Evolutionary conservation across 2,329 filamentous ascomycete species (phyloP).

Genomic region (Thelonectria blattea): DNA sequence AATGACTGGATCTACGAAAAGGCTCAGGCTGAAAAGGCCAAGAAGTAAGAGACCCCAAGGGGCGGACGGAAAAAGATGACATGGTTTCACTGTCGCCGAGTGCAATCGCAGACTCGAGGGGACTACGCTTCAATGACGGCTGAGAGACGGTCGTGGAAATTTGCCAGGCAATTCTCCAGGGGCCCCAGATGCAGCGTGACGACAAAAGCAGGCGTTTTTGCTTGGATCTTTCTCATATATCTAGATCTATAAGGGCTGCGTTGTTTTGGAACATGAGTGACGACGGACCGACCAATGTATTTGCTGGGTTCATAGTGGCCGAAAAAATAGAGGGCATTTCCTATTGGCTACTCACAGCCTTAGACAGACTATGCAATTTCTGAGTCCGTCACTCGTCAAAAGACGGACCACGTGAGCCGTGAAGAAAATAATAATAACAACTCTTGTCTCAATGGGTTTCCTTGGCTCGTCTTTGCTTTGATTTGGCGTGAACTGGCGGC

Average conservation of each 20-base stretch:
- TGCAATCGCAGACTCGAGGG: not conserved
- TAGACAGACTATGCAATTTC: not conserved
- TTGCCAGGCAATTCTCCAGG: not conserved
- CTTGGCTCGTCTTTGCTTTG: too few species aligned
- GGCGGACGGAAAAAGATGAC: too few species aligned
- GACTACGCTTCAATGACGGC: not conserved
- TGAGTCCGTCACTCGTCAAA: not conserved
- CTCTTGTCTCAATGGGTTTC: too few species aligned
- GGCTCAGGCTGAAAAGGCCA: conserved; percentile 64
- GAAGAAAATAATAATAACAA: not conserved
- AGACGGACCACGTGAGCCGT: not conserved
- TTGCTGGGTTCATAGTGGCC: not conserved
- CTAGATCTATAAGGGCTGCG: not conserved
- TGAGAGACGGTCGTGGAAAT: not conserved
- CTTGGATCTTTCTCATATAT: not conserved
- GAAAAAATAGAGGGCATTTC: not conserved
- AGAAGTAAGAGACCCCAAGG: too few species aligned
- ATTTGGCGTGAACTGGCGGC: too few species aligned
- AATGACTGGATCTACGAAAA: conserved; percentile 98
- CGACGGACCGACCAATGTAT: not conserved
- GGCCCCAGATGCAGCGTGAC: not conserved
- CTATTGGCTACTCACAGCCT: not conserved
- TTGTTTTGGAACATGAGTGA: not conserved
- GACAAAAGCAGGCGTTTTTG: not conserved
- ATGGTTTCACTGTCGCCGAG: conserved; percentile 13